A percentile compares a stretch with the other conserved stretches of the same genome.
These are phyloP conservation scores for Gymnopilus junonius DNA, from an alignment of 768 basidiomycete genomes.

Conservation along the genomic window DNA sequence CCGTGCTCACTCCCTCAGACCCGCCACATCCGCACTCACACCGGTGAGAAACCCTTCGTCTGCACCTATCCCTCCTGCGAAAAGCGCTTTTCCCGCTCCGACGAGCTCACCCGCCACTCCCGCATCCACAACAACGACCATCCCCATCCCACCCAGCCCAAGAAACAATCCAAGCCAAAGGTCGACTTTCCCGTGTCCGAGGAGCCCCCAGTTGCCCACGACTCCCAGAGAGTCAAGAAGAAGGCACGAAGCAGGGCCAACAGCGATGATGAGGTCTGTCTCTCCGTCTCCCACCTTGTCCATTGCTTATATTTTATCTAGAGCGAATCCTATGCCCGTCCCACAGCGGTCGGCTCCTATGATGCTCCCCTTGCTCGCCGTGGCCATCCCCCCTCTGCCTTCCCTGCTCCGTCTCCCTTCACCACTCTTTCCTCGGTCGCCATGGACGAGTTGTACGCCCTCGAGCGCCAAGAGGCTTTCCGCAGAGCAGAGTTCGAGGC, in stretches of 20 bases:
- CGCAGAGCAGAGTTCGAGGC: constrained; percentile 89
- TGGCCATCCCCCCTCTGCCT: constrained; percentile 20
- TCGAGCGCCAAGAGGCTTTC: constrained; percentile 85
- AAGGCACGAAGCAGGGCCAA: constrained; percentile 80
- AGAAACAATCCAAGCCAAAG: constrained; percentile 25
- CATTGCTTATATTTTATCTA: constrained; percentile 22
- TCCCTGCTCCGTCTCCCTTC: constrained; percentile 50
- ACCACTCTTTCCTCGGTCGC: constrained; percentile 76
- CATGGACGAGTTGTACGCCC: constrained; percentile 86
- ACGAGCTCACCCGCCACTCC: constrained; percentile 95
- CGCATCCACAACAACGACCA: constrained; percentile 85
- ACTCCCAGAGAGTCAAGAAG: constrained; percentile 58
- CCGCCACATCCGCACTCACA: constrained; percentile 97
- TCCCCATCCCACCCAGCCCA: constrained; percentile 17
- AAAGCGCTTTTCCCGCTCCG: constrained; percentile 97
- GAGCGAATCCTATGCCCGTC: constrained; percentile 64
- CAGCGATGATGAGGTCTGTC: constrained; percentile 82
- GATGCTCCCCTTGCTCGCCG: constrained; percentile 45
- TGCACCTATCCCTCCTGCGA: constrained; percentile 95
- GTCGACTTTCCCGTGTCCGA: constrained; percentile 25
- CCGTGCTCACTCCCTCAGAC: constrained; percentile 61
- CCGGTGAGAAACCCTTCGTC: constrained; percentile 95
- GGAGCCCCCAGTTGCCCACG: constrained; percentile 5
- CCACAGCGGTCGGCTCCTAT: constrained; percentile 53
- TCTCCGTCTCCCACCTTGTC: constrained; percentile 16